Evolutionary conservation across 192 early-diverging fungal species (phyloP), one percentile per base, ranked within the genome.

Genomic region (Cetraspora pellucida): DNA sequence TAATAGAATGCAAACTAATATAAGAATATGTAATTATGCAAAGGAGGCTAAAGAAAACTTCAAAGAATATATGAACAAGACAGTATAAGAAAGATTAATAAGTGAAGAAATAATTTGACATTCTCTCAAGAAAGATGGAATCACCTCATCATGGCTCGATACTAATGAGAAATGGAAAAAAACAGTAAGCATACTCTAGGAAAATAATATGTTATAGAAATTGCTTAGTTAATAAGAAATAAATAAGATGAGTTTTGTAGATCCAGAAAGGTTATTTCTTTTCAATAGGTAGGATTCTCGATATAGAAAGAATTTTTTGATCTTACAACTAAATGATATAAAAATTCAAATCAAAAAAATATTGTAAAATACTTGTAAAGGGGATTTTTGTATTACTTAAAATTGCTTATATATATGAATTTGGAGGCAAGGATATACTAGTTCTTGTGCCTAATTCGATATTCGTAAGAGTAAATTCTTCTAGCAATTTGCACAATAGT

Each of bases 141-240:
- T 64, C 17, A 27, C 28, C 37, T 37, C 37, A 37, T 64, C 10
- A 30, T 64, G 23, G 25, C 23, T 64, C 2, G 28, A 64, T 64
- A 64, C 61, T 28, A 27, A 64, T 19, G 27, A 64, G n/a, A 8
- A 64, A 4, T 64, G 1, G 61, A 64, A 64, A 64, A 64, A 64
- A 28, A 37, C 27, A 0, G 27, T 64, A 30, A 64, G 17, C 27
- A 64, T 64, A 64, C 25, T 64, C 25, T 27, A 64, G 61, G 61
- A 64, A 27, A 64, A 64, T 64, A 27, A 27, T 64, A 64, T 64
- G 61, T 27, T 64, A 64, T 64, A 43, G 37, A 30, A 64, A 27
- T 27, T 25, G 61, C 25, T 30, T 63, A 23, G 16, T 63, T 11
- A 1, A 23, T 63, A 23, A 17, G 60, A 11, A 63, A 3, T 5